Conservation (phyloP, 1,284 basidiomycete species). For the Rhodotorula sp. region DNA sequence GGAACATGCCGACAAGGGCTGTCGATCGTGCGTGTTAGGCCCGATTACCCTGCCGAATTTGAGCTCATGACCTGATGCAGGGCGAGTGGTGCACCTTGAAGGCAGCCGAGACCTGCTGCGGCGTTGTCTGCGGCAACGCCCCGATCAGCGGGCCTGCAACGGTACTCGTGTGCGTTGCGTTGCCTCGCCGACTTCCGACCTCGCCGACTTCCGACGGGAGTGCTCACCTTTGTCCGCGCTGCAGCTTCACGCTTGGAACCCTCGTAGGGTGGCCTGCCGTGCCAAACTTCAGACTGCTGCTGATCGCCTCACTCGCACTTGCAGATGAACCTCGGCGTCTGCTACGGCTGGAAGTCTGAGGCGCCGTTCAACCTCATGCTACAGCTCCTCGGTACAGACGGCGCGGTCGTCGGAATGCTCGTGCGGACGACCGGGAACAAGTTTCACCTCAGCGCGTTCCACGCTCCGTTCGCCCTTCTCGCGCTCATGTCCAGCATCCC, state of each 20-base stretch:
- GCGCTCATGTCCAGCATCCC: slow-evolving; percentile 19
- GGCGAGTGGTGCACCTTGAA: slow-evolving; percentile 13
- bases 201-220: background rate
- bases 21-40: slow-evolving; percentile 11
- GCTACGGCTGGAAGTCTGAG: slow-evolving; percentile 13
- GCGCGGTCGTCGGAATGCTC: slow-evolving; percentile 8
- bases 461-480: slow-evolving; percentile 18
- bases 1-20: slow-evolving; percentile 9
- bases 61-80: background rate
- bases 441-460: slow-evolving; percentile 7
- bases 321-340: slow-evolving; percentile 10
- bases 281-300: background rate
- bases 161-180: slow-evolving; percentile 4
- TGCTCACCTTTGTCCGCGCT: no score
- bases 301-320: background rate
- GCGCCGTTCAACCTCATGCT: slow-evolving; percentile 29
- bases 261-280: background rate
- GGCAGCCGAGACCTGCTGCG: background rate
- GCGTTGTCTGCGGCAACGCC: background rate
- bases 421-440: background rate
- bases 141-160: slow-evolving; percentile 22
- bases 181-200: background rate
- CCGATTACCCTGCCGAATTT: background rate
- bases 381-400: slow-evolving; percentile 21
- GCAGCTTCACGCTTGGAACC: slow-evolving; percentile 9